A percentile compares a stretch with the other conserved stretches of the same genome.
phyloP scores from a whole-genome alignment of 1,284 basidiomycete genomes.

The Singerocomus inundabilis region DNA sequence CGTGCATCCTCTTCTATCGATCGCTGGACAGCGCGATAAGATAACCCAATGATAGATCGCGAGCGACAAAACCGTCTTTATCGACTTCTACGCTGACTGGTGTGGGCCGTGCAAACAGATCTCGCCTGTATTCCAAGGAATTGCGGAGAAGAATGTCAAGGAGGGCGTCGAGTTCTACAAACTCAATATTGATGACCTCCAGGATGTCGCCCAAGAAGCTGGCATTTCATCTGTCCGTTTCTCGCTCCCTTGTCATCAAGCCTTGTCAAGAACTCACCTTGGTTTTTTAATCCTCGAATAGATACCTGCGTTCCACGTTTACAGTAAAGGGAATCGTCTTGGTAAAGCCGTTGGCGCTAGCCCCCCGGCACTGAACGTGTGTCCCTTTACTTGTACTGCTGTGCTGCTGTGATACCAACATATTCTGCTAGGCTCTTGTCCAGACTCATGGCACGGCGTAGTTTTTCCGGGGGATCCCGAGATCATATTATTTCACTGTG shows the following conservation, averaged over 20 bases:
- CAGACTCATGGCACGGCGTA: too few species aligned
- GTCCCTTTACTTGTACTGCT: not conserved
- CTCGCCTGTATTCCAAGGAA: slow-evolving; percentile 62
- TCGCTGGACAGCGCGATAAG: not conserved
- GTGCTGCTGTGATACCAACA: not conserved
- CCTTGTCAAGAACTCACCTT: not conserved
- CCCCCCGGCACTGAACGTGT: slow-evolving; percentile 10
- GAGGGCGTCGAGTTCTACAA: slow-evolving; percentile 62
- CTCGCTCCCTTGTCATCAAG: accelerated
- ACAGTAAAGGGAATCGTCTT: slow-evolving; percentile 57
- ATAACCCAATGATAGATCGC: slow-evolving; percentile 5
- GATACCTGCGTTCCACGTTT: slow-evolving; percentile 78
- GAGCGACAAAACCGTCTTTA: slow-evolving; percentile 43
- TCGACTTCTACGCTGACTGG: slow-evolving; percentile 64
- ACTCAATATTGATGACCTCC: slow-evolving; percentile 56
- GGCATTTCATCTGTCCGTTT: slow-evolving; percentile 52
- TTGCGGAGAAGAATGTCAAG: slow-evolving; percentile 34
- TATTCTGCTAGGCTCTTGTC: slow-evolving; percentile 2
- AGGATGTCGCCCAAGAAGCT: slow-evolving; percentile 44
- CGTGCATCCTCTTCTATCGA: not conserved
- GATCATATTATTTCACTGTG: not conserved
- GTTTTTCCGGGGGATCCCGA: too few species aligned
- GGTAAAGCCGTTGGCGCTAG: slow-evolving; percentile 65
- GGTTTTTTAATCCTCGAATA: slow-evolving; percentile 14
- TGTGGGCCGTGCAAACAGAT: slow-evolving; percentile 67